Evolutionary conservation across 306 rosid genomes (phyloP), one percentile per base, ranked within the genome.

Genomic region (Astragalus glycyphyllos): DNA sequence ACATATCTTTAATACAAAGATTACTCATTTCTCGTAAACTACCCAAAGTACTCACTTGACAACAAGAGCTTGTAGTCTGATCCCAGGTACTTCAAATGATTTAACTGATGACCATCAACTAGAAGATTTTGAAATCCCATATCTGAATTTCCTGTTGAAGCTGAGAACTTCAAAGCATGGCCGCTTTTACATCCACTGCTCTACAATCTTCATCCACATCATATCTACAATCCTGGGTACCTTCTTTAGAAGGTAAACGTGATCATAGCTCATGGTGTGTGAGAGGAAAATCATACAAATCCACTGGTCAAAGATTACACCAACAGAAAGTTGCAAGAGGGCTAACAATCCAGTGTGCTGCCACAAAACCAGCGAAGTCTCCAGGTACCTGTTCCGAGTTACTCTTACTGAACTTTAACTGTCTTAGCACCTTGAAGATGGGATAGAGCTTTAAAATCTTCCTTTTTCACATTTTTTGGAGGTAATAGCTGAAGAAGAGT

Each of bases 401-500:
- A 58, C 37, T 55, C 8, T 56, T 58, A 3, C 12, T 16, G 1
- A 12, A 55, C 54, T 37, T 20, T 5, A 23, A 53, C 55, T 62
- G 47, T n/a, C 37, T 3, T 58, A 50, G 16, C 53, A 75, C 26
- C 60, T 70, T 32, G 32, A 75, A 62, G 58, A 63, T 11, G 32
- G 12, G 41, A 55, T 69, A 61, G 77, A 80, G 47, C 37, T 51
- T 42, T 58, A 61, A 32, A 57, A 60, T 34, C 23, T 80, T 34
- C 77, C 42, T 41, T 45, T 35, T 54, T 42, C 23, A 64, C n/a
- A 35, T 76, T 54, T 63, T 46, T 80, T 79, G 78, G 91, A 60
- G 87, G 66, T 79, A 11, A 78, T 81, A 94, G 99, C 97, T 77
- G 99, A 94, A 83, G 96, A 94, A 84, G 99, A 94, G 0, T 94